Conservation (phyloP, 176 grass and related monocot species). For the Oryza brachyantha region DNA sequence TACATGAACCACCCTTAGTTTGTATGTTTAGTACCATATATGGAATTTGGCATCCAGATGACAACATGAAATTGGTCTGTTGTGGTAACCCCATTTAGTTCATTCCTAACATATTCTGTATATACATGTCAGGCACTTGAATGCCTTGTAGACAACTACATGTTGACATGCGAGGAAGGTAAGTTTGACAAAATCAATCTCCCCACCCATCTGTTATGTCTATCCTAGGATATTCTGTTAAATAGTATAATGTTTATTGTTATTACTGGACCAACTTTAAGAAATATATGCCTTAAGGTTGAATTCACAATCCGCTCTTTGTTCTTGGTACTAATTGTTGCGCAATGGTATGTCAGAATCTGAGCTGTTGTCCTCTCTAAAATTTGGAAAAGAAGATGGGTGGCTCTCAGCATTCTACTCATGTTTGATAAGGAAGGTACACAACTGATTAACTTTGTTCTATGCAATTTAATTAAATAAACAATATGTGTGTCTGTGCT, state of each 20-base stretch:
- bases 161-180: conserved; percentile 97
- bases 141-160: conserved; percentile 97
- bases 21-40: neutral
- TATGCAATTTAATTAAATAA: conserved; percentile 11
- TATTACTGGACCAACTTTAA: conserved; percentile 15
- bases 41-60: neutral
- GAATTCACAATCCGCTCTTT: conserved; percentile 18
- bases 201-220: neutral
- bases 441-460: neutral
- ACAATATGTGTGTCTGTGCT: neutral
- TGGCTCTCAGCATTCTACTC: conserved; percentile 89
- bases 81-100: conserved; percentile 7
- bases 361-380: conserved; percentile 73
- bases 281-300: neutral
- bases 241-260: conserved; percentile 10
- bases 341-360: conserved; percentile 55
- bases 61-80: neutral
- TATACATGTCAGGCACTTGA: conserved; percentile 70
- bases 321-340: conserved; percentile 8
- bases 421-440: conserved; percentile 93
- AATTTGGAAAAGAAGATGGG: conserved; percentile 88
- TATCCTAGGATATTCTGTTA: neutral
- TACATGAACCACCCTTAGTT: neutral
- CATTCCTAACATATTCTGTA: conserved; percentile 21
- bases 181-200: conserved; percentile 15